Evolutionary conservation across 192 early-diverging fungal species (phyloP).

Genomic region (Rhizoclosmatium globosum): DNA sequence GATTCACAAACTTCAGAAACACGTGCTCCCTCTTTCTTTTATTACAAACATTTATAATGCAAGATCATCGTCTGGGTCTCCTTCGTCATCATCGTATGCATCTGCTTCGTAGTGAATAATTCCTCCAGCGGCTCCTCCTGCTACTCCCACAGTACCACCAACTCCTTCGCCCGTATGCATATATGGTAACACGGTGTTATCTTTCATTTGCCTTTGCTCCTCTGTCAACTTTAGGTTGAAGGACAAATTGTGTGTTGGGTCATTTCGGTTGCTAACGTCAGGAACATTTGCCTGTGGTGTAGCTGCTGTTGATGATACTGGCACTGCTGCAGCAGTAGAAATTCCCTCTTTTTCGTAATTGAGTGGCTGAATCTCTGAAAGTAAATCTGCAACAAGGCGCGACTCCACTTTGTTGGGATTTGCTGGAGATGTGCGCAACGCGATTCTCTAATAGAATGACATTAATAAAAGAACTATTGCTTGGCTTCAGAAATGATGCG

Average conservation of each 20-base stretch:
- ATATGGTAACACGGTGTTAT: constrained; percentile 83
- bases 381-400: background rate
- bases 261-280: constrained; percentile 22
- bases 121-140: constrained; percentile 42
- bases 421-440: background rate
- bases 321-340: background rate
- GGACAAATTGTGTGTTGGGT: constrained; percentile 80
- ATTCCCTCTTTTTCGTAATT: too few species aligned
- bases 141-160: constrained; percentile 26
- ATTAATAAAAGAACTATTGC: background rate
- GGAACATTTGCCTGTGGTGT: background rate
- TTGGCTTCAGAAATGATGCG: background rate
- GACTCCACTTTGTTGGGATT: background rate
- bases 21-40: too few species aligned
- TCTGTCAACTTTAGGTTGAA: constrained; percentile 89
- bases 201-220: constrained; percentile 77
- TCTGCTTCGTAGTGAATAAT: constrained; percentile 86
- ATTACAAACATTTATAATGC: background rate
- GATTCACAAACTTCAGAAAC: too few species aligned
- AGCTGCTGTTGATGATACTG: background rate
- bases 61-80: constrained; percentile 55
- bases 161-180: constrained; percentile 62
- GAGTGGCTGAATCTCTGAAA: background rate
- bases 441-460: background rate
- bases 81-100: constrained; percentile 88